Evolutionary conservation across 192 early-diverging fungal genomes (phyloP), one percentile per base, ranked within the genome.

Genomic region (Mortierella claussenii): DNA sequence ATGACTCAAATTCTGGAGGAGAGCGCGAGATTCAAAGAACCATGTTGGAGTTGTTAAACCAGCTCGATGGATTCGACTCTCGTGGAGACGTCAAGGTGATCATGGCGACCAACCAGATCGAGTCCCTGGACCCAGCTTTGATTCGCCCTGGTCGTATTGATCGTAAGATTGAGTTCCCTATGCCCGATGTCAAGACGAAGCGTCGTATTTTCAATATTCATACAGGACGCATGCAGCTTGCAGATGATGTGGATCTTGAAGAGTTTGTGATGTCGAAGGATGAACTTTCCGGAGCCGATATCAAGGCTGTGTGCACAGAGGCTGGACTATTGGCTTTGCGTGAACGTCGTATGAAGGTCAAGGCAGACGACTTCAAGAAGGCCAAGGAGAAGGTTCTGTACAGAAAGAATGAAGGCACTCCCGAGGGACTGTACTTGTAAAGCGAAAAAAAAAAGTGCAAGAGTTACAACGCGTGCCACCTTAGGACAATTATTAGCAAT

Each of bases 181-280:
- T 95, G 67, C 97, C 97, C 18, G 96, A 99, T 71, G 90, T 95
- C 52, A 97, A 95, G 83, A 96, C 94, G 36, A 97, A 97, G 87
- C 95, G 97, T 62, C 91, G 94, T 56, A 98, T 99, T 79, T 98
- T 99, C 78, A 92, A 91, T 51, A 99, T 96, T 58, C 94, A 96
- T 74, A 97, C 97, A 12, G 83, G 91, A 43, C 88, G 94, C 45
- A 99, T 99, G 97, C 96, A 92, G 43, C 81, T 99, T 20, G 90
- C 96, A 3, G 93, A 92, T 27, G 97, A 99, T 80, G 97, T 99
- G 7, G 96, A 99, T 76, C 70, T 99, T 74, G 97, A 99, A 60
- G 97, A 99, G 71, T 97, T 98, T 88, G 94, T 99, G 46, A 98
- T 97, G 96, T 93, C 96, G 11, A 99, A 99, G 83, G 98, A 99